Evolutionary conservation across 768 basidiomycete species (phyloP).

Genomic region (Boletus edulis): DNA sequence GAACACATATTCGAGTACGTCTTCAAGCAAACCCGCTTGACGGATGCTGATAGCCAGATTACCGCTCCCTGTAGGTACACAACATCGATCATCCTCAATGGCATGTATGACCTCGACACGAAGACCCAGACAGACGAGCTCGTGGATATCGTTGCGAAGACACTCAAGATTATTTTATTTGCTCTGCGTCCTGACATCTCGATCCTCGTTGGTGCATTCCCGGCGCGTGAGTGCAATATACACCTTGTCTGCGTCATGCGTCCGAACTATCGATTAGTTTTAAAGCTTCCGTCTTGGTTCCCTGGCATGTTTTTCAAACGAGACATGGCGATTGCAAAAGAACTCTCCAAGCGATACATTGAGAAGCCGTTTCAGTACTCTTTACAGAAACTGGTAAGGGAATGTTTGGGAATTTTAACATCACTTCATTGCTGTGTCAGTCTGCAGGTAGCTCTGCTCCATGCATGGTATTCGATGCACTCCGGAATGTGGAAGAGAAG

Average conservation of each 20-base stretch:
- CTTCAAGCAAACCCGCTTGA: background rate
- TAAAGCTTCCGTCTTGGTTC: conserved; percentile 23
- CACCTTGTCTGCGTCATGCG: no score
- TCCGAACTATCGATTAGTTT: conserved; percentile 6
- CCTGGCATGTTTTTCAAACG: conserved; percentile 24
- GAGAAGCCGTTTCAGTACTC: conserved; percentile 14
- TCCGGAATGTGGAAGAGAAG: conserved; percentile 10
- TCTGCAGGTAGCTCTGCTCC: conserved; percentile 6
- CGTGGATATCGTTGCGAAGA: conserved; percentile 4
- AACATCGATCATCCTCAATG: conserved; percentile 17
- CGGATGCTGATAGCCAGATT: background rate
- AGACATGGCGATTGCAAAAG: conserved; percentile 18
- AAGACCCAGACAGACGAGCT: conserved; percentile 14
- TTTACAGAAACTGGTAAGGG: conserved; percentile 18
- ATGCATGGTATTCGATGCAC: conserved; percentile 21
- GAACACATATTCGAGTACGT: conserved; percentile 35
- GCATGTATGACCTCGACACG: conserved; percentile 20
- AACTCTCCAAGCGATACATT: conserved; percentile 13
- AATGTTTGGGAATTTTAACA: background rate
- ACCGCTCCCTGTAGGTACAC: conserved; percentile 11
- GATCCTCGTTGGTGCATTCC: conserved; percentile 17
- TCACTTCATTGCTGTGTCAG: conserved; percentile 3
- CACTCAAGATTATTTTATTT: background rate
- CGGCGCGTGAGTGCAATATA: conserved; percentile 9
- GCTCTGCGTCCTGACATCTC: conserved; percentile 20